Evolutionary conservation across 306 rosid species (phyloP).

Genomic region (Hylodesmum podocarpum): DNA sequence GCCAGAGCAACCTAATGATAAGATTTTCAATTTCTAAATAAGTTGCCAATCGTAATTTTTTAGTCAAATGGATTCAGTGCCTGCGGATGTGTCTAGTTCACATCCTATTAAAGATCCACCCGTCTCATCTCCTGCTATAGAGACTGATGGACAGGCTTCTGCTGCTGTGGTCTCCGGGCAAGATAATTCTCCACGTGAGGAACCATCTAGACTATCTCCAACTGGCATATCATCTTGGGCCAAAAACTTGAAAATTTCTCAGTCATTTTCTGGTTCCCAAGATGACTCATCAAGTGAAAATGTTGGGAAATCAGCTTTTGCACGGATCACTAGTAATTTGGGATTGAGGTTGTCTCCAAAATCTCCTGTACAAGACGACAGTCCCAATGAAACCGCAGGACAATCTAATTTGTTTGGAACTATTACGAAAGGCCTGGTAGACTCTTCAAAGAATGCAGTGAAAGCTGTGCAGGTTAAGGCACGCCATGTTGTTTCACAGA

Average conservation of each 20-base stretch:
- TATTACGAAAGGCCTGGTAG: constrained; percentile 82
- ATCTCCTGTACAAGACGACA: constrained; percentile 50
- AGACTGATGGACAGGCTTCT: constrained; percentile 38
- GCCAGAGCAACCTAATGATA: constrained; percentile 35
- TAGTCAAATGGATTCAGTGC: constrained; percentile 65
- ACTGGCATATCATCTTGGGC: constrained; percentile 86
- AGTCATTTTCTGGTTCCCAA: constrained; percentile 60
- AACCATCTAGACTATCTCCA: constrained; percentile 53
- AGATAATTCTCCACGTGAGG: constrained; percentile 48
- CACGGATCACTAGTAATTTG: constrained; percentile 86
- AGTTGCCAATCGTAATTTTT: constrained; percentile 26
- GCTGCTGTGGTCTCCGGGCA: constrained; percentile 44
- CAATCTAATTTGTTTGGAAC: constrained; percentile 84
- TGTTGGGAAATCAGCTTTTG: constrained; percentile 72
- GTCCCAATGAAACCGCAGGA: constrained; percentile 45
- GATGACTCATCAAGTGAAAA: constrained; percentile 66
- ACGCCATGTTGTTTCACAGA: constrained; percentile 95
- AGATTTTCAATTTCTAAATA: constrained; percentile 32
- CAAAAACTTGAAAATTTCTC: constrained; percentile 75
- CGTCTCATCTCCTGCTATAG: constrained; percentile 39
- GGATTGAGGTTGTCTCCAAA: constrained; percentile 89
- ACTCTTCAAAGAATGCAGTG: constrained; percentile 90
- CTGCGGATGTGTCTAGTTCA: constrained; percentile 46
- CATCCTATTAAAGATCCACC: constrained; percentile 45
- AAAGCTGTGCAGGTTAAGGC: constrained; percentile 99